Evolutionary conservation across 352 stramenopile species (phyloP), one percentile per base, ranked within the genome.

Genomic region (Phytophthora chlamydospora): DNA sequence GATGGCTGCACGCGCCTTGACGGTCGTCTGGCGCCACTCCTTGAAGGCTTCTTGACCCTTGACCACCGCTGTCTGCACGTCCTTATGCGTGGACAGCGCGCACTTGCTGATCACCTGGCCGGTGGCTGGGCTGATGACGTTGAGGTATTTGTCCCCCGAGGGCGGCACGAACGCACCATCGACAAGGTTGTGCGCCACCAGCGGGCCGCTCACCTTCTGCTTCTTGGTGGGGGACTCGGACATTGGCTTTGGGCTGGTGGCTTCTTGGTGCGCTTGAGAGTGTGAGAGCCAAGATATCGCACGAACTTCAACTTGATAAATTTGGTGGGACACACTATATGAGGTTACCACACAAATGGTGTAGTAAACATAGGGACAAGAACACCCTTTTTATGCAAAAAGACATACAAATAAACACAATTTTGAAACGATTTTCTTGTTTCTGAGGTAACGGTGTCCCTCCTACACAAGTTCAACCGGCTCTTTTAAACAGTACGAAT

Each of bases 1-100:
- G 46, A 97, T 88, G n/a, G 80, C 90, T 2, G 97, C 93, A 29
- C 97, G 91, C 6, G 92, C 73, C 78, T 99, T 99, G 60, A 98
- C 84, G 0, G 97, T 99, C 34, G 96, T 73, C 3, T 68, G 69
- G 35, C 82, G 94, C 97, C 97, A 99, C 29, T 76, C 58, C 2
- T 70, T 61, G 50, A 98, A 97, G n/a, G 96, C 96, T 8, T 71
- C 68, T 44, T 91, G 72, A 32, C 84, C 96, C 5, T 66, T 68
- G 3, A 66, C 54, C 6, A 99, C 89, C 16, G 97, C 97, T 0
- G 61, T 40, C 10, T 94, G 62, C 14, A 99, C 94, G 66, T 99
- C 96, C 2, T 58, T 41, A 2, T 74, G 34, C 19, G 55, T 81
- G 21, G 93, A 98, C 14, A 98, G 19, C 19, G 81, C 90, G 16